Evolutionary conservation across 73 alveolate genomes (phyloP), one percentile per base, ranked within the genome.

Genomic region (Diophrys sp.): DNA sequence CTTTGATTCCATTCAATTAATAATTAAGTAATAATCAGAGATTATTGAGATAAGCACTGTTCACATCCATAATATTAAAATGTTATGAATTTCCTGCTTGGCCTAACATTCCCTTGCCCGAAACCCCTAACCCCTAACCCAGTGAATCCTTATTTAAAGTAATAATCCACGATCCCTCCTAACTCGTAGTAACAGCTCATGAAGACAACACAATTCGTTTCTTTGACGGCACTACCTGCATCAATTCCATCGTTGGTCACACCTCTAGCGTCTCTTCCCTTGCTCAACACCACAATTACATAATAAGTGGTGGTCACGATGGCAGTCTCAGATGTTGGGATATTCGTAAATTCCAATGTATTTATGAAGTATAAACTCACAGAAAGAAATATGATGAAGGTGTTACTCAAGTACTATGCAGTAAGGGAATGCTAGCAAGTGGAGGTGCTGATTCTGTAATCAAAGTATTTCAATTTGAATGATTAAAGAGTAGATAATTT

Each of bases 271-370:
- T 93, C 32, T 78, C 70, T 29, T 57, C 83, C 1, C 75, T 75
- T 14, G 0, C 75, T 1, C n/a, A 24, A 14, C 27, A 66, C 18
- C 55, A 75, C 28, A 31, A 29, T 54, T 56, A 75, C 78, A 78
- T 93, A 29, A 74, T 93, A 28, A 83, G 96, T 23, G 93, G 93
- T 24, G 92, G 95, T 0, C 98, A 93, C 70, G 96, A 93, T 82
- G 98, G 95, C 1, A 82, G 94, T 30, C 89, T 93, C 24, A 81
- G 98, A 78, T 79, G 96, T 32, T 93, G 96, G 98, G 98, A 93
- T 84, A 75, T 93, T 56, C 81, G 98, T 23, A 90, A 87, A 54
- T 88, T 86, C 80, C 85, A 89, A 74, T 87, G 91, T 70, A 83
- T 87, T 34, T 89, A 79, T 84, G 96, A 89, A 83, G 77, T 84